These are phyloP conservation scores for Colletotrichum liaoningense DNA, from an alignment of 2,329 filamentous ascomycete species.

Conservation along the genomic window DNA sequence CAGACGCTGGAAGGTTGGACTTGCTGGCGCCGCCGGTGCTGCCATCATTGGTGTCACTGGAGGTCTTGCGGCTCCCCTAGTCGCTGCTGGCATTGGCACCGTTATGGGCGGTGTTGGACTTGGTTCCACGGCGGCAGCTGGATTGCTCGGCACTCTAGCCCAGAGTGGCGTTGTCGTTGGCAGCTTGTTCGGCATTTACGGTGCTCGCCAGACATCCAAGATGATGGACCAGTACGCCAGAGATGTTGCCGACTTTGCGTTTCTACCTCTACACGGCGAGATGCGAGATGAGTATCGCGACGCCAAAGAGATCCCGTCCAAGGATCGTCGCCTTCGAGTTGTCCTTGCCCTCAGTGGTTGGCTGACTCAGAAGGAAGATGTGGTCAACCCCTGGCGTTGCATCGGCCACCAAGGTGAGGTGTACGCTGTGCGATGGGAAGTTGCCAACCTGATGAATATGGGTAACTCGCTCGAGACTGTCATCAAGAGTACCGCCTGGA, in stretches of 20 bases:
- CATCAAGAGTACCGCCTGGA: conserved; percentile 85
- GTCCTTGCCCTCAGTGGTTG: conserved; percentile 87
- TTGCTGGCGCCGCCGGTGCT: conserved; percentile 58
- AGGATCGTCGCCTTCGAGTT: conserved; percentile 79
- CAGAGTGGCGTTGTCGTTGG: conserved; percentile 85
- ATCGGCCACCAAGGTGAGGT: conserved; percentile 80
- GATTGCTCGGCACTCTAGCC: conserved; percentile 82
- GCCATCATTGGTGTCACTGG: conserved; percentile 79
- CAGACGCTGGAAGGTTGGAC: conserved; percentile 78
- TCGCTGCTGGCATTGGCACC: conserved; percentile 82
- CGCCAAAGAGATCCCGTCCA: conserved; percentile 61
- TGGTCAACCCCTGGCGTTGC: conserved; percentile 82
- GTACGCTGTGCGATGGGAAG: conserved; percentile 87
- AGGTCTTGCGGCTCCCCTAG: conserved; percentile 80
- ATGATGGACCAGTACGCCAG: conserved; percentile 90
- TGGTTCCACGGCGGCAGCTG: conserved; percentile 78
- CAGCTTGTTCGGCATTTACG: conserved; percentile 91
- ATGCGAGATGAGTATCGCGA: conserved; percentile 57
- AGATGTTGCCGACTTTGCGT: conserved; percentile 90
- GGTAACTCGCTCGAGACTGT: conserved; percentile 82
- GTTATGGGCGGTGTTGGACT: conserved; percentile 83
- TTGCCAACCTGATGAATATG: conserved; percentile 80
- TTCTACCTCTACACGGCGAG: conserved; percentile 76
- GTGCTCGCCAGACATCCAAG: conserved; percentile 82
- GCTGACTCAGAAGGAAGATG: conserved; percentile 77